phyloP scores from a whole-genome alignment of 2,329 filamentous ascomycete genomes.

The Arthrobotrys musiformis region DNA sequence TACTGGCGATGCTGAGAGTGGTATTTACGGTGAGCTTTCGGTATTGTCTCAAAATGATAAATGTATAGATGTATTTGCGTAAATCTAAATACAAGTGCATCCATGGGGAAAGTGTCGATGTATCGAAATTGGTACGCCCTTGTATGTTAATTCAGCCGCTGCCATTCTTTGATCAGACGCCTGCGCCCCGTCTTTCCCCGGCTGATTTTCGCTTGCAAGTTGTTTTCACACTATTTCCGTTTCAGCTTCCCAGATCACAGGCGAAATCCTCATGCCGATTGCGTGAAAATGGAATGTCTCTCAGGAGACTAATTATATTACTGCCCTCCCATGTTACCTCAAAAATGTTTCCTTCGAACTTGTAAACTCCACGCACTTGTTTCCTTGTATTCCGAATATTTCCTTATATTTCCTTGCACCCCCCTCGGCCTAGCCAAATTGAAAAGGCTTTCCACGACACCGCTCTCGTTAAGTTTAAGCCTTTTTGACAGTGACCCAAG shows the following conservation, averaged over 20 bases:
- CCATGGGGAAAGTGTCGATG: background rate
- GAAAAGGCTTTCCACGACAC: background rate
- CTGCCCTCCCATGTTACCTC: background rate
- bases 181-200: background rate
- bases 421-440: background rate
- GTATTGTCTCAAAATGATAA: background rate
- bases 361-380: background rate
- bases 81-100: background rate
- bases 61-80: background rate
- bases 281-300: conserved; percentile 10
- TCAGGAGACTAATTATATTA: conserved; percentile 4
- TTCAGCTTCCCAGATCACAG: conserved; percentile 8
- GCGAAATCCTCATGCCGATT: background rate
- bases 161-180: background rate
- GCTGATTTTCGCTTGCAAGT: background rate
- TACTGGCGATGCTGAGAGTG: no score
- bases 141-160: background rate
- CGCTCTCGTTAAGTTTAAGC: background rate
- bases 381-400: no score
- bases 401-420: background rate
- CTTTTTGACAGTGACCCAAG: background rate
- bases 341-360: background rate
- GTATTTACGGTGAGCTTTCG: no score
- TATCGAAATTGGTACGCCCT: background rate
- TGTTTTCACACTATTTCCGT: conserved; percentile 13